Percentiles rank a stretch among this genome's conserved stretches.
Conservation (phyloP, 1,139 yeast species). For the Hyphopichia fennica region DNA sequence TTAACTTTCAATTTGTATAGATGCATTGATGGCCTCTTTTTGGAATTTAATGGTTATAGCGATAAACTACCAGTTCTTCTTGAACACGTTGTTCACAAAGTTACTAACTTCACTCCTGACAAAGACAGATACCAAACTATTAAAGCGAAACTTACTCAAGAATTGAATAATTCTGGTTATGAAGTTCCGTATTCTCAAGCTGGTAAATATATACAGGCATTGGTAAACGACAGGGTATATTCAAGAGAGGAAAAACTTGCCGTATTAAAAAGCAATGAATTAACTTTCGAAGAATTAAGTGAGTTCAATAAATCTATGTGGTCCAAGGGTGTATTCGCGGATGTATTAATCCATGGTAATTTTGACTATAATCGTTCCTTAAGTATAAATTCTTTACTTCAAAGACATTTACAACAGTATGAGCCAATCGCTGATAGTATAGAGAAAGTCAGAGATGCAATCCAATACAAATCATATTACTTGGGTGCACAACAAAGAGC, state of each 20-base stretch:
- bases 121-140: conserved; percentile 62
- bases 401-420: conserved; percentile 17
- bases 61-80: conserved; percentile 72
- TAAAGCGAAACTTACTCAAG: conserved; percentile 63
- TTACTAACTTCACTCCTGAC: conserved; percentile 54
- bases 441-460: conserved; percentile 25
- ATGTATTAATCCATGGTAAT: conserved; percentile 80
- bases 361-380: conserved; percentile 56
- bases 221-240: conserved; percentile 74
- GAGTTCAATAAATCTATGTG: conserved; percentile 41
- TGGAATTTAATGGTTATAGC: conserved; percentile 76
- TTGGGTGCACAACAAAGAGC: conserved; percentile 44
- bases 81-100: conserved; percentile 54
- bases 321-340: conserved; percentile 56
- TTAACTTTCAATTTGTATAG: conserved; percentile 57
- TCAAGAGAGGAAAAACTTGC: conserved; percentile 58
- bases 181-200: conserved; percentile 77
- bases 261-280: conserved; percentile 37
- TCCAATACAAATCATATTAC: conserved; percentile 25
- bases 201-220: conserved; percentile 56
- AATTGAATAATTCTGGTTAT: conserved; percentile 68
- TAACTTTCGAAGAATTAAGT: conserved; percentile 52
- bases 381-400: conserved; percentile 21
- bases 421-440: conserved; percentile 43
- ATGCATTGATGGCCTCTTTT: conserved; percentile 68